A percentile compares a stretch with the other conserved stretches of the same genome.
These are phyloP conservation scores for Schizophyllum commune DNA, from an alignment of 1,284 basidiomycete genomes.

Conservation along the genomic window DNA sequence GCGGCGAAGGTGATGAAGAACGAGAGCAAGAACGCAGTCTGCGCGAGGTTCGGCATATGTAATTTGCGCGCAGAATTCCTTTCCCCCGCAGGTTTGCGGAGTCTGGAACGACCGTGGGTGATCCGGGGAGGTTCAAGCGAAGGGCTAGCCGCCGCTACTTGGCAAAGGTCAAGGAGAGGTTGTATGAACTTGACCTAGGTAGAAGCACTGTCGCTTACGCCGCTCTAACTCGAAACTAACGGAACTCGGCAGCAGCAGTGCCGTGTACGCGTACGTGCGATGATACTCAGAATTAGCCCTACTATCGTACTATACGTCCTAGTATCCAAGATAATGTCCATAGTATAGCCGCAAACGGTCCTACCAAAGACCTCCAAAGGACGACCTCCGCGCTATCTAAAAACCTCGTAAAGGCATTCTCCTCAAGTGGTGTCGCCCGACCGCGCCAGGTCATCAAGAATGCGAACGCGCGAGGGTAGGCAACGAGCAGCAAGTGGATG, in stretches of 20 bases:
- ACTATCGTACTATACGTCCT: background rate
- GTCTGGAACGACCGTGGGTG: background rate
- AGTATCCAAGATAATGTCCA: background rate
- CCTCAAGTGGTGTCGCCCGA: background rate
- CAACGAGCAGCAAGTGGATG: background rate
- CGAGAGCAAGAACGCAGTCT: slow-evolving; percentile 25
- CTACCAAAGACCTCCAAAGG: background rate
- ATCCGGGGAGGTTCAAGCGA: background rate
- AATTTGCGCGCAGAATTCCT: background rate
- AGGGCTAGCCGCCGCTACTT: no score
- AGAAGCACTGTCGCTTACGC: no score
- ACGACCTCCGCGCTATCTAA: background rate
- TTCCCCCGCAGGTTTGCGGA: background rate
- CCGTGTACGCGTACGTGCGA: background rate
- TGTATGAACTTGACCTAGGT: no score
- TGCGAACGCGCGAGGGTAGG: background rate
- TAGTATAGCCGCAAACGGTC: background rate
- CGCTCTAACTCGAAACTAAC: no score
- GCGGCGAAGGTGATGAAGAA: slow-evolving; percentile 37
- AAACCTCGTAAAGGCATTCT: background rate
- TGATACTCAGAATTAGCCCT: background rate
- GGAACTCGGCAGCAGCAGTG: background rate
- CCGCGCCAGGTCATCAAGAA: background rate
- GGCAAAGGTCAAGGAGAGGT: no score
- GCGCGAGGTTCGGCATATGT: background rate